Conservation (phyloP, 257 asterid genomes). For the Solanum verrucosum region DNA sequence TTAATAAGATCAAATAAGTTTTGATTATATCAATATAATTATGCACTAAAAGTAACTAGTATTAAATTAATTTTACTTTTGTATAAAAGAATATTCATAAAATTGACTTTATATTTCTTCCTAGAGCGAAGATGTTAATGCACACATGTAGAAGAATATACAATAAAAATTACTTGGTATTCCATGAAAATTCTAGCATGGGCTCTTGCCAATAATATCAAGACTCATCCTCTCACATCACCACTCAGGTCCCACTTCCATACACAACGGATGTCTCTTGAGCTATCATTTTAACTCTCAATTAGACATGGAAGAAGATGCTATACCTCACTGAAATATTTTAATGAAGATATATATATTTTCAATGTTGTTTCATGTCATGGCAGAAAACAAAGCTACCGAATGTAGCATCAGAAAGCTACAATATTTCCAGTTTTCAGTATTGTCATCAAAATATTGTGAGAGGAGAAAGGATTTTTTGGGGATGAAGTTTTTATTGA, state of each 20-base stretch:
- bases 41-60: neutral
- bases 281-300: neutral
- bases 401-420: neutral
- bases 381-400: neutral
- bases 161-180: neutral
- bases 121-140: neutral
- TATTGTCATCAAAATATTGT: neutral
- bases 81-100: neutral
- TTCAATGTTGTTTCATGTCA: neutral
- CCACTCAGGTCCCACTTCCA: neutral
- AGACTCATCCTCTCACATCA: neutral
- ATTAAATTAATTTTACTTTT: neutral
- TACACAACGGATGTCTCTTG: neutral
- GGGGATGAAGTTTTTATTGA: neutral
- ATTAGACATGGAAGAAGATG: neutral
- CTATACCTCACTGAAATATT: neutral
- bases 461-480: neutral
- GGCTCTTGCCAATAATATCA: neutral
- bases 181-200: neutral
- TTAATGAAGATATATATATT: neutral
- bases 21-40: neutral
- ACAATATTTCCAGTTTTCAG: neutral
- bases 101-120: neutral
- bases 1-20: neutral
- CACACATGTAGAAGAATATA: neutral